phyloP scores from a whole-genome alignment of 225 moss, liverwort and hornwort species.

The Bryum argenteum region DNA sequence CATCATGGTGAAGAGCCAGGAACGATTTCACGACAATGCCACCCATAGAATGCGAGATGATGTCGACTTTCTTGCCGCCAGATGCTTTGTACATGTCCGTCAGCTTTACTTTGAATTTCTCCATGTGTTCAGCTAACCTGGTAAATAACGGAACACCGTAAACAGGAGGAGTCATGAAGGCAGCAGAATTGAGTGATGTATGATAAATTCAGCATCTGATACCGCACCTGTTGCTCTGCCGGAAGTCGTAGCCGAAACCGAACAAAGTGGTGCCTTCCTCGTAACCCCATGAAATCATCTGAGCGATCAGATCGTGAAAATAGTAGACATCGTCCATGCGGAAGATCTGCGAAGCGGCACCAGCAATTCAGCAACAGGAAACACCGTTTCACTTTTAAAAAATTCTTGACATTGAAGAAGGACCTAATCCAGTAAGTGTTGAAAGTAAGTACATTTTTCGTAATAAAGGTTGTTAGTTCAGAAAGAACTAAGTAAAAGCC shows the following conservation, averaged over 20 bases:
- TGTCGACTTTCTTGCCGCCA: conserved; percentile 76
- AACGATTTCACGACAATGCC: conserved; percentile 79
- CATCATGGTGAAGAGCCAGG: conserved; percentile 72
- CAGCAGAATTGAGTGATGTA: neutral
- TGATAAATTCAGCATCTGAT: neutral
- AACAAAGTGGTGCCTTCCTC: conserved; percentile 80
- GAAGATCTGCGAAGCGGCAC: conserved; percentile 51
- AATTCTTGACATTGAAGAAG: neutral
- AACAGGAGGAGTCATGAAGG: neutral
- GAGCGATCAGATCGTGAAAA: conserved; percentile 76
- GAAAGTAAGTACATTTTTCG: no score
- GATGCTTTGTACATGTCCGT: conserved; percentile 71
- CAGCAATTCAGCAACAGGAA: neutral
- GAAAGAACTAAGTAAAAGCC: no score
- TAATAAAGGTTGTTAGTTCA: no score
- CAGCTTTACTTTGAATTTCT: conserved; percentile 63
- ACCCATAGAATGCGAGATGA: conserved; percentile 89
- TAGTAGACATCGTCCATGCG: conserved; percentile 80
- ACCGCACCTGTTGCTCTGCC: conserved; percentile 77
- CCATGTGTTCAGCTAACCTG: conserved; percentile 77
- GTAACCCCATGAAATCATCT: conserved; percentile 79
- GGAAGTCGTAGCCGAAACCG: conserved; percentile 89
- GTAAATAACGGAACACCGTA: conserved; percentile 1
- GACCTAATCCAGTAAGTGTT: neutral
- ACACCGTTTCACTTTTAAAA: no score